Base-by-base conservation (phyloP, 345 rosid species). In the Excoecaria cochinchinensis region DNA sequence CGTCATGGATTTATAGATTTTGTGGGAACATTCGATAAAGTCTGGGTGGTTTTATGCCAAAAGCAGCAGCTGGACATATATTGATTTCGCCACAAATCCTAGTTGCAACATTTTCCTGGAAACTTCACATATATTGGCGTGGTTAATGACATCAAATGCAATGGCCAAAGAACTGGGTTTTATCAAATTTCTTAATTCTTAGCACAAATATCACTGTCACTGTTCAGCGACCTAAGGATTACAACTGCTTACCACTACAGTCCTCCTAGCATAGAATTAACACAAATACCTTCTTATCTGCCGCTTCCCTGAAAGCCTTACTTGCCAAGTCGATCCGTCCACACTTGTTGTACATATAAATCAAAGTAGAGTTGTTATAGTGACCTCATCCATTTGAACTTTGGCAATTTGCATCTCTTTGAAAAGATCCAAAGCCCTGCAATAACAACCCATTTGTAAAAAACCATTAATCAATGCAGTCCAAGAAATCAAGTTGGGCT, bases 301-400 rank as follows among this genome's bases (percentile, higher is more conserved):
- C 19, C 44, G 67, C 60, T 66, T 72, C 67, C 31, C 16, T 21
- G 39, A 78, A 78, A 42, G 51, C 60, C 58, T 72, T 67, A 40
- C 80, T 46, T 10, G 80, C 80, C 76, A 72, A 66, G 44, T 72
- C 76, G 25, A 78, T 47, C 39, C 42, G 46, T 19, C 80, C 76
- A 65, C 76, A 78, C 67, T 78, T 78, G 53, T 72, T 72, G 55
- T 78, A 78, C 80, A 78, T 72, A 57, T 78, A 76, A 48, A 78
- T 78, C 76, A 78, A 57, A 31, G 74, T 36, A 74, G 24, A 63
- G 68, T 74, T 19, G 74, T 74, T 9, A 79, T 25, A 5, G 70
- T 69, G 65, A 74, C 12, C 60, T 52, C 55, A 15, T 79, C 78
- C 74, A 69, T 60, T 50, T 61, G 70, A 24, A 74, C 65, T 14